Percentiles rank a stretch among this genome's conserved stretches.
These are phyloP conservation scores for Boletus rex-veris DNA, from an alignment of 768 basidiomycete genomes.

Conservation along the genomic window DNA sequence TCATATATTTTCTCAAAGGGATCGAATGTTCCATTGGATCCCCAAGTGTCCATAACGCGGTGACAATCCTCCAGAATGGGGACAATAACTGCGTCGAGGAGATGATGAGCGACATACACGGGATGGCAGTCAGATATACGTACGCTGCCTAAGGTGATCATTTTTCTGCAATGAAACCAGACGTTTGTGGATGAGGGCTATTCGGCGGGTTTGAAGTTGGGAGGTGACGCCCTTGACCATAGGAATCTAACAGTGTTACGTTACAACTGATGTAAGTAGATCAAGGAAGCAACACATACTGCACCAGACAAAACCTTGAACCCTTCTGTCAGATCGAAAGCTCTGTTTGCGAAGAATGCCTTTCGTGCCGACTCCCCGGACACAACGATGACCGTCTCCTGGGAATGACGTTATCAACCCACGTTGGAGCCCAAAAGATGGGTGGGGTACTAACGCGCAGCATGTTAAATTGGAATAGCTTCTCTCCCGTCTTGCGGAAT, in stretches of 20 bases:
- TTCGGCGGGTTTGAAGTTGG: conserved; percentile 57
- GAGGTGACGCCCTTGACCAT: conserved; percentile 74
- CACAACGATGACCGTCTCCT: conserved; percentile 74
- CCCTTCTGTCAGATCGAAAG: conserved; percentile 73
- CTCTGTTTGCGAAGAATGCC: conserved; percentile 66
- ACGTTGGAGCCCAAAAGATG: conserved; percentile 11
- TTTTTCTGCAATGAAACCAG: conserved; percentile 61
- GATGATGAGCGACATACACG: conserved; percentile 7
- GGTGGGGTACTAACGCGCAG: conserved; percentile 47
- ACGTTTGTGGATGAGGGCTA: conserved; percentile 69
- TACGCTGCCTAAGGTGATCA: conserved; percentile 57
- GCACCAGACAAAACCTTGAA: conserved; percentile 78
- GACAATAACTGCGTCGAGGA: conserved; percentile 53
- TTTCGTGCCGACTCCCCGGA: conserved; percentile 70
- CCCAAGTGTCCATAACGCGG: conserved; percentile 62
- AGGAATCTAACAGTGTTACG: conserved; percentile 51
- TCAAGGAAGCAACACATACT: conserved; percentile 40
- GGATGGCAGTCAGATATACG: conserved; percentile 24
- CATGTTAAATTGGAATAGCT: conserved; percentile 67
- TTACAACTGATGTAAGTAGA: conserved; percentile 17
- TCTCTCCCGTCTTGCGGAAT: conserved; percentile 63
- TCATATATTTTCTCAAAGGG: conserved; percentile 71
- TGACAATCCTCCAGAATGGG: conserved; percentile 62
- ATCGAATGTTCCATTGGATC: conserved; percentile 59
- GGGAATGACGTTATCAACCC: conserved; percentile 17